Conservation (phyloP, 768 basidiomycete species). For the Lactifluus rugatus region DNA sequence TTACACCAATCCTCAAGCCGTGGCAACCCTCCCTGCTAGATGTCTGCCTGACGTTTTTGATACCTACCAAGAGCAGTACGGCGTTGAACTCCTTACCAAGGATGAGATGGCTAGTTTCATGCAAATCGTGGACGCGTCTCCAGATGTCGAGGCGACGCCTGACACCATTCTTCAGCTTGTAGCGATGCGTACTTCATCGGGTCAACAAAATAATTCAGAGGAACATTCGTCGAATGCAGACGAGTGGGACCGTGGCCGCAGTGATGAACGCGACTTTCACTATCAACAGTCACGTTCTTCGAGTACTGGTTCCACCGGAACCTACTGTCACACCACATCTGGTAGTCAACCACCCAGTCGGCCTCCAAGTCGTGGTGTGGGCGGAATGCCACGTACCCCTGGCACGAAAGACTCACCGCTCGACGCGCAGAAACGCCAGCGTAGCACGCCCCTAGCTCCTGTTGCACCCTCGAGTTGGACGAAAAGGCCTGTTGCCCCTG, state of each 20-base stretch:
- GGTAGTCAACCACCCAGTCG: conserved; percentile 35
- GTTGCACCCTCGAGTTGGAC: conserved; percentile 69
- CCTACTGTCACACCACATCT: conserved; percentile 23
- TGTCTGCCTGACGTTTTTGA: conserved; percentile 63
- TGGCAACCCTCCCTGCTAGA: conserved; percentile 58
- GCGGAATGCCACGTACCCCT: conserved; percentile 47
- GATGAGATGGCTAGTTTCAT: conserved; percentile 57
- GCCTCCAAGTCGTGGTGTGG: conserved; percentile 41
- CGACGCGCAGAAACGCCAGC: conserved; percentile 59
- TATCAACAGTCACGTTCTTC: conserved; percentile 40
- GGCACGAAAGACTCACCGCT: conserved; percentile 46
- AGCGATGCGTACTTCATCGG: conserved; percentile 30
- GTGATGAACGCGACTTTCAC: conserved; percentile 26
- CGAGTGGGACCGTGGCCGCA: conserved; percentile 35
- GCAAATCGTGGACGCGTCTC: conserved; percentile 45
- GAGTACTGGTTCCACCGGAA: conserved; percentile 45
- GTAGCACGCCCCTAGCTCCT: conserved; percentile 51
- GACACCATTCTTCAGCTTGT: conserved; percentile 53
- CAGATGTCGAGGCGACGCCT: conserved; percentile 60
- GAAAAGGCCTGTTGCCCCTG: conserved; percentile 56
- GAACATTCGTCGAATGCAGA: conserved; percentile 15
- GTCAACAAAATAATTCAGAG: conserved; percentile 14
- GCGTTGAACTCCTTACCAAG: conserved; percentile 52
- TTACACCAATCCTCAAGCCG: conserved; percentile 46
- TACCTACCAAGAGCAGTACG: conserved; percentile 49